Evolutionary conservation across 495 filamentous ascomycete species (phyloP).

Genomic region (Penicillium manginii): DNA sequence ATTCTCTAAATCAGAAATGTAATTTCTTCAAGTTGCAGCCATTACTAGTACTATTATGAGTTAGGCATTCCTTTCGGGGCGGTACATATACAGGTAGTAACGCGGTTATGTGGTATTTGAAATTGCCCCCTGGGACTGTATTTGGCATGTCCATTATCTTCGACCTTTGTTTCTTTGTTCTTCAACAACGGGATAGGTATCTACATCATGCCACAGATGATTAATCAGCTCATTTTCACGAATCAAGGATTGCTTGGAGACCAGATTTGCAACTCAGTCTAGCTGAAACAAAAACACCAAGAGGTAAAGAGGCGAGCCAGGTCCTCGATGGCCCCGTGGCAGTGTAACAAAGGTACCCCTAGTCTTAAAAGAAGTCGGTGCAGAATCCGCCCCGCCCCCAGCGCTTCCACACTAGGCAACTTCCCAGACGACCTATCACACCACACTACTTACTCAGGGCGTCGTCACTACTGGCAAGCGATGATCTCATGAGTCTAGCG

Average conservation of each 20-base stretch:
- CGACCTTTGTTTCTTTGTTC: neutral
- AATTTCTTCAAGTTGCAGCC: no score
- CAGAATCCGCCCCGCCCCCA: constrained; percentile 6
- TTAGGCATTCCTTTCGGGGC: neutral
- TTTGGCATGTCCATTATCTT: no score
- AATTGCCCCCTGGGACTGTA: no score
- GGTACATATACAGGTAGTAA: no score
- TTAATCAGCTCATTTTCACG: neutral
- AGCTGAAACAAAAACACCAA: neutral
- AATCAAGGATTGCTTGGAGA: neutral
- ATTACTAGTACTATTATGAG: no score
- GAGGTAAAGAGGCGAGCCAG: neutral
- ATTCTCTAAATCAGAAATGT: neutral
- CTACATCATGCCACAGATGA: neutral
- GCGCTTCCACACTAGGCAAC: constrained; percentile 9
- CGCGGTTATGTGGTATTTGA: no score
- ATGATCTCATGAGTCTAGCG: constrained; percentile 23
- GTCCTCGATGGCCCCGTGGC: constrained; percentile 6
- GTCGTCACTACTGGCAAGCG: constrained; percentile 18
- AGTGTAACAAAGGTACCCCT: constrained; percentile 5
- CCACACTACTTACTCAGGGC: constrained; percentile 12
- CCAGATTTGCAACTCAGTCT: neutral
- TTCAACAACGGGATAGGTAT: neutral
- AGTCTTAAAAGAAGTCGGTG: constrained; percentile 9
- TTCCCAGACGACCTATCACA: constrained; percentile 24